Evolutionary conservation across 2,329 filamentous ascomycete genomes (phyloP), one percentile per base, ranked within the genome.

Genomic region (Sporothrix brasiliensis): DNA sequence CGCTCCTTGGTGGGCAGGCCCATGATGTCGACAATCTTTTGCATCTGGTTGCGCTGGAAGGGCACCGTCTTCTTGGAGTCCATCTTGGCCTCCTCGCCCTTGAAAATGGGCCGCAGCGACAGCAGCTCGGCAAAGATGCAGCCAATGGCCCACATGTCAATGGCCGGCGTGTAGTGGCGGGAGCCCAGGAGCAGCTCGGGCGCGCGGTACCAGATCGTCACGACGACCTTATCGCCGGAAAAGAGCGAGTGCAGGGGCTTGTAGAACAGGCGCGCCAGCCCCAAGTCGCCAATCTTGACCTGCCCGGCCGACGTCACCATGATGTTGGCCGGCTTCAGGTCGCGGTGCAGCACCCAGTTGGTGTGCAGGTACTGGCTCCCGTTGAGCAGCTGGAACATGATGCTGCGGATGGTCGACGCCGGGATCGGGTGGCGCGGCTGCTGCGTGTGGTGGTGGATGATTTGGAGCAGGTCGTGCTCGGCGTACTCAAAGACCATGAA

Each of bases 401-500:
- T 97, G 73, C 92, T 96, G 77, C 94, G 94, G 77, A 99, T 91
- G 71, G 93, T 97, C 30, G 89, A 84, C 0, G 94, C 91, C 0
- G 94, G 93, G 71, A 99, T 97, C 6, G 92, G 91, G 75, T 95
- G 92, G 34, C 94, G 87, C 39, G 93, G 90, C 71, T 94, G 91
- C 79, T 97, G 91, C 1, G 92, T 97, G 80, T 99, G 95, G 78
- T 98, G 94, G 79, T 99, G 95, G 75, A 99, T 97, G 78, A 99
- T 98, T 79, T 99, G 95, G 4, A 99, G 85, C 50, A 99, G 83
- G 80, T 99, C 95, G 79, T 99, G 95, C 80, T 99, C 95, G 75
- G 95, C 95, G 79, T 97, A 99, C 80, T 98, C 95, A 76, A 99
- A 98, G 1, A 99, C 94, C 91, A 99, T 99, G 81, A 94, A 99